Evolutionary conservation across 2,329 filamentous ascomycete genomes (phyloP), one percentile per base, ranked within the genome.

Genomic region (Calonectria ilicicola): DNA sequence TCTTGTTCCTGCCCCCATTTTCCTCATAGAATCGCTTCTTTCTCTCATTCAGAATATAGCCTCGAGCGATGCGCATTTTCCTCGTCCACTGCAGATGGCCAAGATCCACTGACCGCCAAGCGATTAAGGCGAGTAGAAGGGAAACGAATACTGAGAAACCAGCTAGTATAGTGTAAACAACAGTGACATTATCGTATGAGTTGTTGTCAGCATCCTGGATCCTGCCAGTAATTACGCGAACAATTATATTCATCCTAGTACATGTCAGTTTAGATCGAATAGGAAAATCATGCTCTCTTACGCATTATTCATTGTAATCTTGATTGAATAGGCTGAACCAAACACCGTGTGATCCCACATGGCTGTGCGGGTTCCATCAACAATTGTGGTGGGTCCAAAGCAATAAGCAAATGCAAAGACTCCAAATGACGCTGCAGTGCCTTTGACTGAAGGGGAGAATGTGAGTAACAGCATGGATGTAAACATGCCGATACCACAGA

Each of bases 261-360:
- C 12, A 60, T 26, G 17, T 58, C 26, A 60, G 53, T 26, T 40
- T 40, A 5, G 8, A 10, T 7, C 14, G 19, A 23, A 26, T 9
- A 19, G 15, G 12, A 3, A 10, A 47, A 12, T 40, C 2, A n/a
- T 42, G 6, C 19, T 17, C 5, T 40, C 73, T 66, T 53, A 75
- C 68, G 73, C 67, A 77, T 92, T 92, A 76, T 91, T 91, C 78
- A 91, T 87, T 21, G 87, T 88, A 49, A 91, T 86, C 73, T 92
- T 92, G 58, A 91, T 79, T 1, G 89, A 85, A 68, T 91, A 92
- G 0, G 87, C 90, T 0, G 89, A 87, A 0, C 90, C 90, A 73
- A 92, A 92, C 0, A 90, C 87, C 0, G 87, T 87, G 66, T 89
- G 87, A 32, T 91, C 84, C 87, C 88, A 91, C 79, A 92, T 86